phyloP scores from a whole-genome alignment of 495 filamentous ascomycete genomes.

The Entonaema liquescens region DNA sequence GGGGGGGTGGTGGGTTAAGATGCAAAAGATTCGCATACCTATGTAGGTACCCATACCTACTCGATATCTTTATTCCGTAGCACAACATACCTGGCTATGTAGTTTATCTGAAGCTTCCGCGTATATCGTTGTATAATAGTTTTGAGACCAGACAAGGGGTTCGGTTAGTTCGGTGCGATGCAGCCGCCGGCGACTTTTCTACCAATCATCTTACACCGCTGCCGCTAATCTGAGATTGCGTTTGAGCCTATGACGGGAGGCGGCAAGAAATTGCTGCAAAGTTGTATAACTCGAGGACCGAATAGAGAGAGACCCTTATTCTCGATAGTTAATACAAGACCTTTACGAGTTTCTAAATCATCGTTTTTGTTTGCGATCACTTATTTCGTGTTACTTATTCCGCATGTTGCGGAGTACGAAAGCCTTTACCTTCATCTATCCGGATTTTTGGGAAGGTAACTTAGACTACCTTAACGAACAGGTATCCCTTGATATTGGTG shows the following conservation, averaged over 20 bases:
- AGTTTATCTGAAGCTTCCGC: not conserved
- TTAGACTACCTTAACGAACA: too few species aligned
- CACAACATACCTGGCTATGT: not conserved
- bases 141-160: not conserved
- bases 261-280: not conserved
- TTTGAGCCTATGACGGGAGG: slow-evolving; percentile 7
- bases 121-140: not conserved
- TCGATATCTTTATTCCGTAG: not conserved
- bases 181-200: slow-evolving; percentile 25
- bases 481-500: too few species aligned
- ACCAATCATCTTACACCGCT: slow-evolving; percentile 35
- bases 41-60: not conserved
- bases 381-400: too few species aligned
- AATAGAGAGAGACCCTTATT: not conserved
- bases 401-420: too few species aligned
- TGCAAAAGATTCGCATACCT: not conserved
- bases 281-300: not conserved
- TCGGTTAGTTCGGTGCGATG: slow-evolving; percentile 4
- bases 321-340: not conserved
- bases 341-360: not conserved
- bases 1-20: slow-evolving; percentile 10
- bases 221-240: slow-evolving; percentile 22
- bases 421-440: too few species aligned
- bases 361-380: not conserved
- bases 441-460: too few species aligned